Conservation (phyloP, 495 filamentous ascomycete genomes). For the Hypoxylon intermedium region DNA sequence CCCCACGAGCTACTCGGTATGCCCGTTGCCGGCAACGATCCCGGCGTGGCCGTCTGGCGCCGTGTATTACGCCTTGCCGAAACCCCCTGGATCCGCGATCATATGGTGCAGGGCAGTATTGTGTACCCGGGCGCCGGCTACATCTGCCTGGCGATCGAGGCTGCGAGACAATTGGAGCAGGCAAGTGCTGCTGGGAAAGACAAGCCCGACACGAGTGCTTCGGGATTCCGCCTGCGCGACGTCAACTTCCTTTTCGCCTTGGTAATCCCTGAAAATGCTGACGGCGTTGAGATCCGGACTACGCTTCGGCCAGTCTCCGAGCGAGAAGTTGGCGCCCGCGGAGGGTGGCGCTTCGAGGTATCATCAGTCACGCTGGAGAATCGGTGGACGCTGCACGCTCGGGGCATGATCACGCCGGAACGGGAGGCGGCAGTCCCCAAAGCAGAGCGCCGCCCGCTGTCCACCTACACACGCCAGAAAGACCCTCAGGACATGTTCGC, state of each 20-base stretch:
- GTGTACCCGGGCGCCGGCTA: conserved; percentile 47
- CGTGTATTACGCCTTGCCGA: conserved; percentile 36
- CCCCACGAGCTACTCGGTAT: conserved; percentile 52
- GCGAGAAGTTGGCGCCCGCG: not conserved
- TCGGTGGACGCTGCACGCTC: not conserved
- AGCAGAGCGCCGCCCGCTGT: not conserved
- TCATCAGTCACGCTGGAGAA: not conserved
- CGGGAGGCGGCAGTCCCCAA: not conserved
- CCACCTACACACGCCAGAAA: not conserved
- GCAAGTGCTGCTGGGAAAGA: not conserved
- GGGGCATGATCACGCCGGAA: too few relatives aligned
- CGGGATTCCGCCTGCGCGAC: not conserved
- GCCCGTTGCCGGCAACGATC: conserved; percentile 16
- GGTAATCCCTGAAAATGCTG: not conserved
- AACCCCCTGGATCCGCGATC: conserved; percentile 39
- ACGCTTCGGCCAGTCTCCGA: not conserved
- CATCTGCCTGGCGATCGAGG: conserved; percentile 51
- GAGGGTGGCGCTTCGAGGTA: not conserved
- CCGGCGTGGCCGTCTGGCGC: conserved; percentile 37
- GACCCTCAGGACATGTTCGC: not conserved
- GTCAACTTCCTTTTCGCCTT: not conserved
- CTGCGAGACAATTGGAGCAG: not conserved
- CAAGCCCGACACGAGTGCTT: too few relatives aligned
- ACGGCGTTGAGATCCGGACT: not conserved
- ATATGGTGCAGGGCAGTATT: conserved; percentile 14